Base-by-base conservation (phyloP, 495 filamentous ascomycete genomes). In the Venustampulla echinocandica region DNA sequence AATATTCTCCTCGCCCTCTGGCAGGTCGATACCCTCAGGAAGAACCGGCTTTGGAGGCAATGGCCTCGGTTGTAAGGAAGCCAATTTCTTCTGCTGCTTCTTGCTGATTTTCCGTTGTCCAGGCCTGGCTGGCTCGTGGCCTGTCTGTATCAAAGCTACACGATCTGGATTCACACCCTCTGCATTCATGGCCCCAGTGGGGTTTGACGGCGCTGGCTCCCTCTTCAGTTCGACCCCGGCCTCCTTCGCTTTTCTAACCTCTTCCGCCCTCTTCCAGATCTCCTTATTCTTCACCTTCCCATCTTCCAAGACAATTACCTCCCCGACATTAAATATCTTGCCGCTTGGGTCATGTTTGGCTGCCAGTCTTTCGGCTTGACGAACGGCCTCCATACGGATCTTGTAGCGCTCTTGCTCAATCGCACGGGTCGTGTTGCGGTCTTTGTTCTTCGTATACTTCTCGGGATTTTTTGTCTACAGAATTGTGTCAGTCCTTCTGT, bases 21-120 rank as follows among this genome's bases (percentile, higher is more conserved):
- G 61, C 11, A 63, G 34, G 4, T 22, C 33, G 17, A 60, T 50
- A 13, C 55, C 46, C 23, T 62, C 56, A 4, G 63, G 63, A 23
- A 66, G 49, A 30, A 53, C 46, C 4, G 63, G 63, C 37, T 55
- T 63, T 25, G 53, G 57, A 4, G 60, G 61, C 10, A 55, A 36
- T 17, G 61, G 57, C 34, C 47, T 53, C 21, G 54, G 54, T 30
- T 51, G 44, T 6, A 55, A 51, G 24, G 36, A 42, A 10, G 50
- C 51, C 27, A 35, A 52, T 39, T 25, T 56, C 47, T 64, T 65
- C n/a, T 60, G 54, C 52, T 69, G 70, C 53, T 63, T 70, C 45
- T 69, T 70, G 43, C 66, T 69, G 5, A 64, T 46, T 33, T 55
- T 60, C 11, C n/a, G n/a, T n/a, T n/a, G n/a, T n/a, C n/a, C n/a